Evolutionary conservation across 805 yeast species (phyloP).

Genomic region (Zygosaccharomyces bailii): DNA sequence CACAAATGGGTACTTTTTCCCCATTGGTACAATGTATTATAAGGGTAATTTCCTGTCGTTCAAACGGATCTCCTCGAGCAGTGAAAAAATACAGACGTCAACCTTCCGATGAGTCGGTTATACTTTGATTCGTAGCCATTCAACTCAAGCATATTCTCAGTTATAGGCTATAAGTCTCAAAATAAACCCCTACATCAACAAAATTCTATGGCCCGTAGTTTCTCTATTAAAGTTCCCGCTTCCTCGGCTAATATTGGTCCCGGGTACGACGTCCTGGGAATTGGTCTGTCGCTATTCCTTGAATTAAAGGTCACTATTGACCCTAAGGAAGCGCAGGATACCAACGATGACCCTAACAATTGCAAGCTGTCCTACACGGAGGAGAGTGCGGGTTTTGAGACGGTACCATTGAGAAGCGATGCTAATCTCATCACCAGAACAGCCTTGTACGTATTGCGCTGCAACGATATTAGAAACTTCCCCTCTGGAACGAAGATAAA

Average conservation of each 20-base stretch:
- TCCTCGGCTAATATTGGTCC: conserved; percentile 98
- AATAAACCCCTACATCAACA: not conserved
- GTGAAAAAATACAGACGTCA: not conserved
- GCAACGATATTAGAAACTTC: conserved; percentile 70
- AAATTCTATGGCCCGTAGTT: conserved; percentile 44
- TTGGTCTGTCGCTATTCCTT: conserved; percentile 74
- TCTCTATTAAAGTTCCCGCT: conserved; percentile 79
- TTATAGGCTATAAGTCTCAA: not conserved
- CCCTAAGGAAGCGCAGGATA: conserved; percentile 40
- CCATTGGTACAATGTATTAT: not conserved
- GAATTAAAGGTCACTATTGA: conserved; percentile 69
- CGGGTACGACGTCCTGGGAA: conserved; percentile 94
- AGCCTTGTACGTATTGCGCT: conserved; percentile 85
- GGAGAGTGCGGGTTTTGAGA: conserved; percentile 69
- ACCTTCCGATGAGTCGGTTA: not conserved
- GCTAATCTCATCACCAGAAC: conserved; percentile 86
- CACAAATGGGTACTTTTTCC: not conserved
- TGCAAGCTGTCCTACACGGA: conserved; percentile 67
- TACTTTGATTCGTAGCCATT: not conserved
- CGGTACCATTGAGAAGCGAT: conserved; percentile 75
- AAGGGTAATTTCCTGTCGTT: not conserved
- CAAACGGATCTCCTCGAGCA: not conserved
- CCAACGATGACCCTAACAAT: conserved; percentile 62
- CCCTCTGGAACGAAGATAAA: conserved; percentile 80
- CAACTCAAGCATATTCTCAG: not conserved